Base-by-base conservation (phyloP, 805 yeast species). In the Wickerhamomyces ciferrii region DNA sequence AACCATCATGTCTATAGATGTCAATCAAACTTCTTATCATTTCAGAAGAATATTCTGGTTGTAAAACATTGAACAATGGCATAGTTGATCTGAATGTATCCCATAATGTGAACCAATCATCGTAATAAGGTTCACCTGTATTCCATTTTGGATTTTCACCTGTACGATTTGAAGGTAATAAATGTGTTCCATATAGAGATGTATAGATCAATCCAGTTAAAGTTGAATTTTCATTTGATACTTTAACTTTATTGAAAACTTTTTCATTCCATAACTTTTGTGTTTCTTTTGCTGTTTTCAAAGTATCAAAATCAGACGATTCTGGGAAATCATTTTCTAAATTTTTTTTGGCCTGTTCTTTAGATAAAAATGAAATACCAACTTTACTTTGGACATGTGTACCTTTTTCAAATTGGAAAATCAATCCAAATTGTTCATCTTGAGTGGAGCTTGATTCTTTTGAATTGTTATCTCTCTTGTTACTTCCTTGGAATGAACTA, bases 31-130 rank as follows among this genome's bases (percentile, higher is more conserved):
- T 44, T 36, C 66, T 51, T 4, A 65, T 48, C 48, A 68, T 52
- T 23, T 64, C 70, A 10, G 61, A 48, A 20, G 60, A 61, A 27
- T 60, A 49, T 8, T 46, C 44, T n/a, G 65, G 63, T 42, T 57
- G 54, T 19, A 66, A 44, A n/a, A 64, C 56, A 42, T 63, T 58
- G 41, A 60, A 48, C 19, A 65, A 48, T 42, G 73, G 68, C 49
- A 66, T 58, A 35, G 66, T 50, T 27, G 63, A 53, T 47, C 75
- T 39, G 61, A 70, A 63, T 18, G 69, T 57, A 55, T 71, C 67
- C 73, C 72, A 60, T 41, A 69, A 55, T 44, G 74, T 58, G 49
- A 61, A 59, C 67, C 68, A 59, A 43, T 68, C 67, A 55, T 67
- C 70, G 46, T 65, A 65, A 44, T 66, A 66, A 3, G 65, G 62